Conservation (phyloP, 306 rosid species). For the Acacia crassicarpa region DNA sequence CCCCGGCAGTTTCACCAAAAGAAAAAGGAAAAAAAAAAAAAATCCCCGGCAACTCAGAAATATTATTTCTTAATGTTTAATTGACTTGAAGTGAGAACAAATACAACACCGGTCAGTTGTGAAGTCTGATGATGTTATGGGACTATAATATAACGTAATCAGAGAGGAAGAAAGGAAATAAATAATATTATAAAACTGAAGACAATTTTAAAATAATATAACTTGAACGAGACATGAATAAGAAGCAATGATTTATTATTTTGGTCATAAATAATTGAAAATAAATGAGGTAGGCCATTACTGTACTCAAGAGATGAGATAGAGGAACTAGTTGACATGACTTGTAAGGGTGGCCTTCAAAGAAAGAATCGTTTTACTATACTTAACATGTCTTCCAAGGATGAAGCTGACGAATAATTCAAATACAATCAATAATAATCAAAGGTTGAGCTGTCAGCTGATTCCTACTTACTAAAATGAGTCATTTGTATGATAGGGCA, state of each 20-base stretch:
- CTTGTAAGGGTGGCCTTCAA: constrained; percentile 15
- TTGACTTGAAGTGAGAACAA: neutral
- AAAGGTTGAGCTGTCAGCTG: neutral
- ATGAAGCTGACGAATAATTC: neutral
- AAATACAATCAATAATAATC: neutral
- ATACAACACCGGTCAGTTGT: neutral
- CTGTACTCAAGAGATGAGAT: neutral
- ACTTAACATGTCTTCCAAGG: constrained; percentile 4
- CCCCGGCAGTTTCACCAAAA: neutral
- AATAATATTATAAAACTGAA: neutral
- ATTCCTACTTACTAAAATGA: neutral
- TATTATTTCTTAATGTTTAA: neutral
- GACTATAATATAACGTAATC: neutral
- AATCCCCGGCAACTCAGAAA: neutral
- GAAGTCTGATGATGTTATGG: neutral
- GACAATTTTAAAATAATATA: neutral
- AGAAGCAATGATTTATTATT: neutral
- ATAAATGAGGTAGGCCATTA: neutral
- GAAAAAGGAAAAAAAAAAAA: too few species aligned
- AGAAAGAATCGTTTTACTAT: neutral
- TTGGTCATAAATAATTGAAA: neutral
- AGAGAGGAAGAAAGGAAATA: neutral
- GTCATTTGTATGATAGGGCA: neutral
- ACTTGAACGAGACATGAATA: neutral
- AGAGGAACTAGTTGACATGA: neutral